A percentile compares a stretch with the other conserved stretches of the same genome.
phyloP scores from a whole-genome alignment of 331 rosid species.

The Arachis monticola region DNA sequence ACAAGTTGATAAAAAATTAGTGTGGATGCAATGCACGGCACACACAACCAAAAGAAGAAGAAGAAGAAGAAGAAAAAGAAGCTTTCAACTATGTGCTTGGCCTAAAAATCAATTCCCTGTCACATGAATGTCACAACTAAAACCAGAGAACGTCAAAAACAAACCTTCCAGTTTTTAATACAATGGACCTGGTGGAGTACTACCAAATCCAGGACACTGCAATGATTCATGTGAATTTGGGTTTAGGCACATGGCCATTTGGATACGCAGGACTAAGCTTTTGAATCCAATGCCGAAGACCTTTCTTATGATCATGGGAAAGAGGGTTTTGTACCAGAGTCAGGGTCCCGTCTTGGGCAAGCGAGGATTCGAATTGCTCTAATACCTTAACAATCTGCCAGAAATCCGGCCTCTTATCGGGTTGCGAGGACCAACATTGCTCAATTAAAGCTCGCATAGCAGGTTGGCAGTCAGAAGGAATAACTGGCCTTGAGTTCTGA shows the following conservation, averaged over 20 bases:
- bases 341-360: constrained; percentile 69
- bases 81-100: constrained; percentile 45
- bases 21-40: not conserved
- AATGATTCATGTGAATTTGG: constrained; percentile 74
- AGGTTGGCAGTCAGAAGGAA: constrained; percentile 69
- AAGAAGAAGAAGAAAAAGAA: not conserved
- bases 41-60: not conserved
- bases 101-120: constrained; percentile 49
- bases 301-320: constrained; percentile 83
- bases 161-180: constrained; percentile 60
- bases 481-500: constrained; percentile 78
- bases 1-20: constrained; percentile 26
- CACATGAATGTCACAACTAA: constrained; percentile 45
- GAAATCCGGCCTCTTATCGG: constrained; percentile 88
- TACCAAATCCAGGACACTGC: constrained; percentile 59
- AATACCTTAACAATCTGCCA: constrained; percentile 90
- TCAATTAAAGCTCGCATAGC: constrained; percentile 81
- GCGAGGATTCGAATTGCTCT: constrained; percentile 73
- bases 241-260: constrained; percentile 60
- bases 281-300: constrained; percentile 85
- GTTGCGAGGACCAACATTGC: constrained; percentile 86
- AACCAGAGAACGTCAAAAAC: constrained; percentile 49
- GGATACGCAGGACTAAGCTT: constrained; percentile 73
- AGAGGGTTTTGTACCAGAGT: constrained; percentile 48
- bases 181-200: constrained; percentile 60